Base-by-base conservation (phyloP, 306 rosid genomes). In the Quercus parvula region DNA sequence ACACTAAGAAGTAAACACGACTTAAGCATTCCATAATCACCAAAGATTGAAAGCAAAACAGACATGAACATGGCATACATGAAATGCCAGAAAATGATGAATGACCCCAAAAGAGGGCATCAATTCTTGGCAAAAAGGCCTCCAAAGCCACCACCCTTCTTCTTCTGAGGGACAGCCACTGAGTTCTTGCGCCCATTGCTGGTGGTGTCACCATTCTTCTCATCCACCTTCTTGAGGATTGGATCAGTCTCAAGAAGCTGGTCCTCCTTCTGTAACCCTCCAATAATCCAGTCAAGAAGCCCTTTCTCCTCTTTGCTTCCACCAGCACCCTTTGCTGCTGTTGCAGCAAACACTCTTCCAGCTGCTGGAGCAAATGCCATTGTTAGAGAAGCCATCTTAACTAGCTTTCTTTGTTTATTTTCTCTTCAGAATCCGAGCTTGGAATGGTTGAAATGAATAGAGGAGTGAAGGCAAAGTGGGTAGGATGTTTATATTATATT, bases 241-340 rank as follows among this genome's bases (percentile, higher is more conserved):
- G 97, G 98, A 69, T 93, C 97, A 75, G 91, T 86, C 85, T 91
- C 93, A 1, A 88, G 76, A 19, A 93, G 71, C 84, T 93, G 97
- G 25, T 93, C 94, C 63, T 93, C 93, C 86, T 93, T 93, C 77
- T 61, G 81, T 25, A 93, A 71, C 20, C 94, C 94, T 44, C 98
- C 94, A 19, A 90, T 15, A 70, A 93, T 90, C 97, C 94, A 91
- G 63, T 90, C 98, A 3, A 91, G 49, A 52, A 86, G 63, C 2
- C 97, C 90, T 38, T 93, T 91, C 87, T 91, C 98, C 73, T 89
- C 85, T 19, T 88, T 91, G 87, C 86, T 62, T 19, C 85, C 87
- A 31, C 87, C 86, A 3, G 87, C 87, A 15, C 88, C 91, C 81
- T 91, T 91, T 57, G 89, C 87, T 3, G 88, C 88, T 0, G 94